Base-by-base conservation (phyloP, 768 basidiomycete genomes). In the Serendipita sp. region DNA sequence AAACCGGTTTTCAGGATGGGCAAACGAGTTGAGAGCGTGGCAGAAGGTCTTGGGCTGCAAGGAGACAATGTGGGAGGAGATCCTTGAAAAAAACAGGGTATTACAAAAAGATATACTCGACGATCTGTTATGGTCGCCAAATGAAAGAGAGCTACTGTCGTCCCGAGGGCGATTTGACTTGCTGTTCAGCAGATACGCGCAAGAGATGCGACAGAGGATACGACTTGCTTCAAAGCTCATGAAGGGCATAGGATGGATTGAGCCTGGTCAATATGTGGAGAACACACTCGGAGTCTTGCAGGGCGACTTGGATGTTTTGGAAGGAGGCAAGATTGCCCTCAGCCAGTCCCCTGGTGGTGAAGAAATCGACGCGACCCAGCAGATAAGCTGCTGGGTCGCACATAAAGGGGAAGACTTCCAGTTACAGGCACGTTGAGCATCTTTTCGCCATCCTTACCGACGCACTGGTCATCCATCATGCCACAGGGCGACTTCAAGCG, bases 1-100 rank as follows among this genome's bases (percentile, higher is more conserved):
- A 7, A 5, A 32, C 48, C 5, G 30, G 8, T 16, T 51, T 18
- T 51, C 30, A 7, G 48, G 30, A 8, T 51, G 48, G 48, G 48
- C 48, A 51, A 51, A 51, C n/a, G 48, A 51, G 30, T 28, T 60
- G 24, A 24, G 56, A 28, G 56, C 56, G 24, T 60, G 56, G 56
- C 56, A 60, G n/a, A 10, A 24, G 10, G 56, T 60, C 8, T n/a
- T 60, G 16, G 56, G 56, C 10, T 60, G 56, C 56, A 60, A 60
- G 35, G 56, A 60, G 32, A n/a, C 56, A 10, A 60, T 60, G 56
- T 60, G 56, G 56, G 56, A 60, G n/a, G 56, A 60, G 35, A 32
- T 32, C 18, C 24, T 60, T n/a, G 35, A 32, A 10, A 37, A 30
- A 60, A 37, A 37, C 10, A 7, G 18, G 5, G 30, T 8, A 16